Base-by-base conservation (phyloP, 108 stramenopile genomes). In the Cyclotella sp. region DNA sequence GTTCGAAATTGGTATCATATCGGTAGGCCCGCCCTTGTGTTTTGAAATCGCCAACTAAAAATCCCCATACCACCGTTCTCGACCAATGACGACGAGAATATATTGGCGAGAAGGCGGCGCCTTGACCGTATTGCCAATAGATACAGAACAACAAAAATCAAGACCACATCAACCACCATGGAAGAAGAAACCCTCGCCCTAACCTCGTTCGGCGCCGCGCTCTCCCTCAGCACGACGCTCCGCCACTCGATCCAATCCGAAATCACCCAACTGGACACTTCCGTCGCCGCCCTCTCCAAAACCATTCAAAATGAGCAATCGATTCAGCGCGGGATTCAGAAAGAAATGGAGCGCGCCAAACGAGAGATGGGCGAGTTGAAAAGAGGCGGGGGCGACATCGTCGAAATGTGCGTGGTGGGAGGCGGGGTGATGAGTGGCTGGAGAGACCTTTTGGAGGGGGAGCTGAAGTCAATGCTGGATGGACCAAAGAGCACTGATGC, bases 211-310 rank as follows among this genome's bases (percentile, higher is more conserved):
- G 63, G 63, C 16, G 21, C 63, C 63, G 43, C 63, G 29, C 63
- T 64, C 21, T 64, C 63, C 63, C 63, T 64, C 41, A 13, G 43
- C 42, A 64, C 63, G 9, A 45, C 67, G 49, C 67, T 68, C 67
- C 67, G 67, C 9, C 49, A 68, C 49, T 53, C 67, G 49, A 68
- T 68, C 29, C 67, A 68, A 53, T 19, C 28, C 39, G 67, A 68
- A 53, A 68, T 68, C 30, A n/a, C 28, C 30, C 7, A 47, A 47
- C 49, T 68, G 28, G 67, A 68, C 28, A 0, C 67, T 22, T 52
- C 67, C 29, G 30, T 29, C 67, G 16, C 28, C 22, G 16, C 67
- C 30, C 67, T 68, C 67, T 18, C 49, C 30, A 53, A 34, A 39
- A 14, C 12, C 49, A 68, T 68, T 26, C 16, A 28, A 9, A 29